Evolutionary conservation across 106 monocot genomes (phyloP), one percentile per base, ranked within the genome.

Genomic region (Gastrodia elata): DNA sequence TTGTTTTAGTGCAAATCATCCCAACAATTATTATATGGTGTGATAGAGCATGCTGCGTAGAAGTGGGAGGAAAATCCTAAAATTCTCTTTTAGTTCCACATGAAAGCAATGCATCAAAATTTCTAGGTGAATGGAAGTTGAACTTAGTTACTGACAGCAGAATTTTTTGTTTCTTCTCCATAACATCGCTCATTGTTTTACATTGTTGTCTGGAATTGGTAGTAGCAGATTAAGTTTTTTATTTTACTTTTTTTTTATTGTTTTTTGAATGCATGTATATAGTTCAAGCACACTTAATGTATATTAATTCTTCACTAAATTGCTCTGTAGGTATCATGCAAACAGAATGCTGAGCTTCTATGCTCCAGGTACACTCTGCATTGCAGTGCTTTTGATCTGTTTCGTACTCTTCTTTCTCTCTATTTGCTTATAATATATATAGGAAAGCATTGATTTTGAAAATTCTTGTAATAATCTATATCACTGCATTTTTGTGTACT

Each of bases 331-430:
- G 94, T 94, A 91, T 57, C 94, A 91, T 76, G 88, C 76, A 58
- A 94, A 91, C 75, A 84, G 91, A 80, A 82, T 91, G 91, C 78
- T 91, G 73, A 94, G 94, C 88, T 94, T 94, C 81, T 94, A 94
- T 79, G 94, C 94, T 32, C 91, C 91, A 86, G 94, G 91, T 94
- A 30, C 75, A 42, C 13, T 20, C 18, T 30, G 26, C 44, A 20
- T 42, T 8, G 18, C 13, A 18, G 2, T 68, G 34, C 40, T 10
- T 34, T 20, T 35, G 16, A 28, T 68, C 68, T 6, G 8, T 67
- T 68, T 68, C 13, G 8, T 68, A 37, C 57, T 57, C 9, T 25
- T 44, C 44, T n/a, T n/a, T 15, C 44, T 44, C 18, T 11, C 18
- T 18, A 44, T 44, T 11, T 9, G 41, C 18, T 44, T 44, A 10